Percentiles rank a stretch among this genome's conserved stretches.
These are phyloP conservation scores for Solanum rostratum DNA, from an alignment of 257 asterid genomes.

Conservation along the genomic window DNA sequence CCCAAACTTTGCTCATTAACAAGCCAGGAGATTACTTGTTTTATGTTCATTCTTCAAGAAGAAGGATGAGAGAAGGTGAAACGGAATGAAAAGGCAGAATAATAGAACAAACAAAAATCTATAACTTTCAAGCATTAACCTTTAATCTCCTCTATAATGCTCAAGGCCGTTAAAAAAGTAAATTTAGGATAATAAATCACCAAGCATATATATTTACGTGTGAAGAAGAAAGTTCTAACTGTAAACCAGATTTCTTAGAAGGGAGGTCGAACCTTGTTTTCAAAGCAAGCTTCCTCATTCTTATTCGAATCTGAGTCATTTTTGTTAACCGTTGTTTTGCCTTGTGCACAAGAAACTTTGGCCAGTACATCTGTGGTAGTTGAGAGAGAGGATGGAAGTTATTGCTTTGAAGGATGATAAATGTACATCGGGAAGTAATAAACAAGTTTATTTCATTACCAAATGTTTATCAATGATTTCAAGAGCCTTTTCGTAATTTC, in stretches of 20 bases:
- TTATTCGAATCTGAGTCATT: conserved; percentile 97
- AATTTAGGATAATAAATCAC: not conserved
- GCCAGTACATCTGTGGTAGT: conserved; percentile 69
- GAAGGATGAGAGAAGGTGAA: not conserved
- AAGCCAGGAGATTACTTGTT: not conserved
- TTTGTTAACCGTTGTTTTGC: conserved; percentile 86
- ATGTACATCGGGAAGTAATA: not conserved
- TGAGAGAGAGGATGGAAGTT: not conserved
- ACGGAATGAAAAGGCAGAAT: not conserved
- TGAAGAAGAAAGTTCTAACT: not conserved
- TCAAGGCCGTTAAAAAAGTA: not conserved
- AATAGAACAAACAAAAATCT: not conserved
- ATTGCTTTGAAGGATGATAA: not conserved
- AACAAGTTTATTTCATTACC: conserved; percentile 29
- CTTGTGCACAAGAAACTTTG: conserved; percentile 80
- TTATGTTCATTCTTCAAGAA: not conserved
- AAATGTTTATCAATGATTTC: conserved; percentile 89
- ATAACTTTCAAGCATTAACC: not conserved
- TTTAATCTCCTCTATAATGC: not conserved
- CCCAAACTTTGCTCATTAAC: not conserved
- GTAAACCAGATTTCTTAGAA: not conserved
- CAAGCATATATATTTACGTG: not conserved
- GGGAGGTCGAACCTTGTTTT: conserved; percentile 57
- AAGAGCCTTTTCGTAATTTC: conserved; percentile 80
- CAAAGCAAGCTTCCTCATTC: conserved; percentile 93